Base-by-base conservation (phyloP, 2,329 filamentous ascomycete genomes). In the Cladosporium sp. region DNA sequence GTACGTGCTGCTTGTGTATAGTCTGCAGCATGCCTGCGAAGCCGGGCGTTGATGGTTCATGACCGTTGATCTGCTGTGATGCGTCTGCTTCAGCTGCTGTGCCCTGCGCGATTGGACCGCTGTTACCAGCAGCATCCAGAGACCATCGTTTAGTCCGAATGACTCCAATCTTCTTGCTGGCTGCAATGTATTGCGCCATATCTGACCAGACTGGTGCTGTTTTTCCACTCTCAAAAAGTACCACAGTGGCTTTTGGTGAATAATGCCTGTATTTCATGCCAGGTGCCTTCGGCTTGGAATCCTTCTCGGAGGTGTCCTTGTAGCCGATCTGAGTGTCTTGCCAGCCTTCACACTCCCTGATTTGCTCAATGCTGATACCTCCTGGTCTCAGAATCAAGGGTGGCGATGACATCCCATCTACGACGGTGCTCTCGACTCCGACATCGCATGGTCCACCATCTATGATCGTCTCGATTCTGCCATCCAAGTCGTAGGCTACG, bases 251-350 rank as follows among this genome's bases (percentile, higher is more conserved):
- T 72, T 87, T 90, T 1, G 94, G 94, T 43, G 92, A 96, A 70
- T 99, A 99, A 72, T 99, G 94, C 71, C 94, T 90, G 73, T 99
- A 99, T 75, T 99, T 99, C 94, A 99, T 99, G 1, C 94, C 94
- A 0, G 94, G 94, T 0, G 94, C 94, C 59, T 90, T 82, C 0
- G 94, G 94, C 9, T 74, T 77, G 52, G 83, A 84, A 5, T 84
- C 87, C 42, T 61, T 84, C 67, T 90, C 84, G 15, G 85, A 84
- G 59, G 82, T 82, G 67, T 96, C 91, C 69, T 88, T 86, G 73
- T 97, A 97, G 11, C 84, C 93, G 60, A 88, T 85, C 61, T 82
- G 80, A 1, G 91, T 89, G 39, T 83, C 76, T 70, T 92, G 88
- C 93, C 94, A 99, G 0, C 93, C 93, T 0, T 82, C 78, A 69